Evolutionary conservation across 768 basidiomycete species (phyloP).

Genomic region (Inosperma sp.): DNA sequence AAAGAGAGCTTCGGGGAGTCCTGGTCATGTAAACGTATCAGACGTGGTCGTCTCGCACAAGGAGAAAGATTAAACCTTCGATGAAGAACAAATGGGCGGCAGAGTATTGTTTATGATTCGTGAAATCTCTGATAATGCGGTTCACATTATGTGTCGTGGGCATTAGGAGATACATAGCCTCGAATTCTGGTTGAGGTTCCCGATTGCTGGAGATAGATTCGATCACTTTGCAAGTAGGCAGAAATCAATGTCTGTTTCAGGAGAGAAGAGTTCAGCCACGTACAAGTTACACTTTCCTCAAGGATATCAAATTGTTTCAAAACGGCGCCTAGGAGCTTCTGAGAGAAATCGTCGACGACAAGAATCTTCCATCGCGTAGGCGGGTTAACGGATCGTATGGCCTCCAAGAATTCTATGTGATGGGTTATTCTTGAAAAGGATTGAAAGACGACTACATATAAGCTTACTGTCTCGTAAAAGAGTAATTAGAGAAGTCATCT

Average conservation of each 20-base stretch:
- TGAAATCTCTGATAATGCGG: conserved; percentile 83
- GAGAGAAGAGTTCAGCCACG: conserved; percentile 28
- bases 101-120: conserved; percentile 62
- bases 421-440: background rate
- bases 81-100: conserved; percentile 90
- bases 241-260: conserved; percentile 6
- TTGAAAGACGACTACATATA: background rate
- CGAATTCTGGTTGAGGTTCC: conserved; percentile 77
- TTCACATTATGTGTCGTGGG: conserved; percentile 93
- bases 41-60: background rate
- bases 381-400: conserved; percentile 82
- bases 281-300: conserved; percentile 94
- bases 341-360: conserved; percentile 91
- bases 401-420: conserved; percentile 73
- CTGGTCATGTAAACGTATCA: conserved; percentile 34
- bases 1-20: conserved; percentile 73
- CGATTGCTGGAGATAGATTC: conserved; percentile 84
- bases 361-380: conserved; percentile 94
- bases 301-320: conserved; percentile 92
- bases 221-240: conserved; percentile 69
- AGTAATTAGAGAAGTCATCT: conserved; percentile 42
- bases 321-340: conserved; percentile 76
- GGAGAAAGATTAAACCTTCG: conserved; percentile 51
- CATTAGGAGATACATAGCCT: conserved; percentile 93
- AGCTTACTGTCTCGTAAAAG: conserved; percentile 41